Evolutionary conservation across 1,284 basidiomycete species (phyloP).

Genomic region (Boletus semigastroideus): DNA sequence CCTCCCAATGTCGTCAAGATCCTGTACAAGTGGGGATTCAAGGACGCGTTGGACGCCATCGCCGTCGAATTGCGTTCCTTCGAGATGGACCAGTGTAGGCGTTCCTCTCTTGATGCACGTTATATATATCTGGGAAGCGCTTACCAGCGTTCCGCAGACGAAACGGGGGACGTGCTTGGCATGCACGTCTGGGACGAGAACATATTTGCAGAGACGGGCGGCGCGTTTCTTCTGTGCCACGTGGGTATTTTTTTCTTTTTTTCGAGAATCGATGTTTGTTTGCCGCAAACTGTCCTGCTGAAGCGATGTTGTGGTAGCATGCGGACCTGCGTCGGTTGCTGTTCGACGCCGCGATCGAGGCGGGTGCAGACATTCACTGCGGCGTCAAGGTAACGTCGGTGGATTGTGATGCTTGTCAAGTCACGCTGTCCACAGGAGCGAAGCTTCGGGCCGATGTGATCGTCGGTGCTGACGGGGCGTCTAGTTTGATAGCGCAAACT

Average conservation of each 20-base stretch:
- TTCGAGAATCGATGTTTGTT: neutral
- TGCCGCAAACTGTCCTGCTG: conserved; percentile 1
- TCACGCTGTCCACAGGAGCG: conserved; percentile 48
- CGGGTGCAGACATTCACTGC: conserved; percentile 44
- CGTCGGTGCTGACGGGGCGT: conserved; percentile 61
- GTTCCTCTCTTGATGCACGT: too few relatives aligned
- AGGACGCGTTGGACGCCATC: conserved; percentile 36
- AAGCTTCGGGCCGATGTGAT: conserved; percentile 54
- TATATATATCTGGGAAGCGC: too few relatives aligned
- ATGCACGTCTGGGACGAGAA: conserved; percentile 54
- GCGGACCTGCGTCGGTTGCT: conserved; percentile 37
- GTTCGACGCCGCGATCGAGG: conserved; percentile 44
- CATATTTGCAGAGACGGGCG: conserved; percentile 52
- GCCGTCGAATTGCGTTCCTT: conserved; percentile 41
- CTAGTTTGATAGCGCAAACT: conserved; percentile 21
- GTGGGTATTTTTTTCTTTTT: too few relatives aligned
- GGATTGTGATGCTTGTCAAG: conserved; percentile 26
- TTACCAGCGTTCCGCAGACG: conserved; percentile 30
- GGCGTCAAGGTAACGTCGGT: conserved; percentile 42
- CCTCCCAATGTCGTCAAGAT: conserved; percentile 59
- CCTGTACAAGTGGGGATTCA: conserved; percentile 55
- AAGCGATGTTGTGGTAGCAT: conserved; percentile 17
- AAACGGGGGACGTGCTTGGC: conserved; percentile 50
- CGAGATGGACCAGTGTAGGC: conserved; percentile 41
- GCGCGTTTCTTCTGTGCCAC: conserved; percentile 50